phyloP scores from a whole-genome alignment of 257 asterid genomes.

The Coffea eugenioides region DNA sequence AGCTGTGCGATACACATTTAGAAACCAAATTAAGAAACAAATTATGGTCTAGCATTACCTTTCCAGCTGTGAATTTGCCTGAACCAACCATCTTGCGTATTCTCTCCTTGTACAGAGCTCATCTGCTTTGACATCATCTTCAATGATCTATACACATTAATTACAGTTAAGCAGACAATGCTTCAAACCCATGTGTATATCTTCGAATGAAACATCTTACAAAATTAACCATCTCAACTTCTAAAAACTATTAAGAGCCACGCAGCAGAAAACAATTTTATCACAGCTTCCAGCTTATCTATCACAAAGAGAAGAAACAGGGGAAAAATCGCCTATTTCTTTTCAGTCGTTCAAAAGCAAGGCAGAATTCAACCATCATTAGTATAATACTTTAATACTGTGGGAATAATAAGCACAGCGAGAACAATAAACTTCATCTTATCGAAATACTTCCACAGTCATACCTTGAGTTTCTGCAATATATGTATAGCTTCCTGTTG shows the following conservation, averaged over 20 bases:
- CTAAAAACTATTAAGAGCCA: background rate
- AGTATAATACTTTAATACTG: background rate
- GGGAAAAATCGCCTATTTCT: background rate
- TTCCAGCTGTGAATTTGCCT: constrained; percentile 62
- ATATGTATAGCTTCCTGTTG: constrained; percentile 74
- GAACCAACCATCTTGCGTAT: constrained; percentile 85
- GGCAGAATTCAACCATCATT: background rate
- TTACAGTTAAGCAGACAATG: constrained; percentile 28
- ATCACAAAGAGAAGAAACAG: background rate
- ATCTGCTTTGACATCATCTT: constrained; percentile 66
- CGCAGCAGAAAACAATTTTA: background rate
- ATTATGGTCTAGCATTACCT: constrained; percentile 43
- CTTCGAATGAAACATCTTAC: constrained; percentile 1
- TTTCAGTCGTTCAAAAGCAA: background rate
- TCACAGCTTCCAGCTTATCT: background rate
- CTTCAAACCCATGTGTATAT: constrained; percentile 24
- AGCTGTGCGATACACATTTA: background rate
- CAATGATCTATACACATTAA: constrained; percentile 70
- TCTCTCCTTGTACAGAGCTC: constrained; percentile 90
- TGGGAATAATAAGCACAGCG: background rate
- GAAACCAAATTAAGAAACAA: background rate
- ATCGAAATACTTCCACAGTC: constrained; percentile 8
- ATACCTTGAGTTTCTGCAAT: constrained; percentile 83
- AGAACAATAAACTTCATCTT: background rate
- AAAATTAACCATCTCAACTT: background rate